Percentiles rank a stretch among this genome's conserved stretches.
Conservation (phyloP, 768 basidiomycete genomes). For the Cystoderma amianthinum region DNA sequence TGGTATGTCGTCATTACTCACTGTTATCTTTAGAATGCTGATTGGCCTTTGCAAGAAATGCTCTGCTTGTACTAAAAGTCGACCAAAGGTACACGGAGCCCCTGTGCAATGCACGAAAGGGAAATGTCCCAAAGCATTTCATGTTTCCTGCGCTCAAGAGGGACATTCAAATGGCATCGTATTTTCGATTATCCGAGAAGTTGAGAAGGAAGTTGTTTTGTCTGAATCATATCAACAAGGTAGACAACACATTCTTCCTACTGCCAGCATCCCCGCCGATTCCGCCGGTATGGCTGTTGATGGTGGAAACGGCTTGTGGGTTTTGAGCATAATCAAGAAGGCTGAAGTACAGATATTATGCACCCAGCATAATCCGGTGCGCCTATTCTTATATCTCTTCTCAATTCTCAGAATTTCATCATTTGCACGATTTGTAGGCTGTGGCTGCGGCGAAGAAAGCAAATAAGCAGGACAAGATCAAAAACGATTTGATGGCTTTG, state of each 20-base stretch:
- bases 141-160: conserved; percentile 81
- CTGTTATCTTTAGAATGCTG: background rate
- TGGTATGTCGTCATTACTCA: conserved; percentile 45
- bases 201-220: conserved; percentile 78
- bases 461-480: conserved; percentile 68
- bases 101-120: conserved; percentile 92
- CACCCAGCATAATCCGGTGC: conserved; percentile 84
- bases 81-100: conserved; percentile 64
- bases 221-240: conserved; percentile 41
- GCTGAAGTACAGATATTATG: conserved; percentile 73
- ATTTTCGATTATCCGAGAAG: conserved; percentile 56
- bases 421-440: conserved; percentile 34
- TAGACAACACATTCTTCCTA: too few relatives aligned
- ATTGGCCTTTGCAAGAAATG: conserved; percentile 64
- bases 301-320: conserved; percentile 13
- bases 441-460: conserved; percentile 71
- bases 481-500: conserved; percentile 61
- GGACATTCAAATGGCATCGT: conserved; percentile 45
- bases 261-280: conserved; percentile 4
- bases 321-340: conserved; percentile 70
- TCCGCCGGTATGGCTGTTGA: too few relatives aligned
- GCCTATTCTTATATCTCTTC: conserved; percentile 18
- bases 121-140: conserved; percentile 90
- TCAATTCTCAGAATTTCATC: background rate
- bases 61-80: conserved; percentile 67